Percentiles rank a stretch among this genome's conserved stretches.
These are phyloP conservation scores for Penicillium sp. DNA, from an alignment of 2,329 filamentous ascomycete species.

Conservation along the genomic window DNA sequence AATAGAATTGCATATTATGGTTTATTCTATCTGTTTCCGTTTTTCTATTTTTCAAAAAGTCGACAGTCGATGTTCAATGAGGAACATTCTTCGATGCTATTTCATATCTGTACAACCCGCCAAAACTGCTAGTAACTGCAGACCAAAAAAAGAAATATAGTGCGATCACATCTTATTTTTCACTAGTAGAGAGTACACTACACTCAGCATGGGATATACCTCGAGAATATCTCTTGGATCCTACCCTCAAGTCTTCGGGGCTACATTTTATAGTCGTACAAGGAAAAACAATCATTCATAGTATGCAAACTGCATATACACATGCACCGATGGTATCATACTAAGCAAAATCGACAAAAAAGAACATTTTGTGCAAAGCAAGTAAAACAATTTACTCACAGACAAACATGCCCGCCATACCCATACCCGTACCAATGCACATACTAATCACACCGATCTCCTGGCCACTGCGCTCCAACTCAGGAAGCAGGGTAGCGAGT, in stretches of 20 bases:
- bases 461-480: constrained; percentile 65
- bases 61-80: too few species aligned
- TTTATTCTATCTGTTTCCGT: neutral
- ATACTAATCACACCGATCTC: constrained; percentile 86
- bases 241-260: too few species aligned
- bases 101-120: neutral
- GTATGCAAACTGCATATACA: constrained; percentile 23
- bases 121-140: too few species aligned
- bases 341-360: constrained; percentile 9
- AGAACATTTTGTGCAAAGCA: constrained; percentile 1
- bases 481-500: constrained; percentile 69
- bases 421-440: constrained; percentile 84
- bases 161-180: too few species aligned
- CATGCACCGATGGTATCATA: constrained; percentile 25
- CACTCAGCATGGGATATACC: too few species aligned
- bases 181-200: too few species aligned
- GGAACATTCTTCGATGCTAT: neutral
- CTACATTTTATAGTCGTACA: neutral
- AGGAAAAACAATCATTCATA: constrained; percentile 11
- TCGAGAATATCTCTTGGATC: too few species aligned
- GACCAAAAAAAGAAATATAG: too few species aligned
- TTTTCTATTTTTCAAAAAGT: too few species aligned
- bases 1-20: neutral
- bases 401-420: constrained; percentile 68
- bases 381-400: constrained; percentile 52